Conservation (phyloP, 208 protist genomes). For the Wallacemonas sp. region DNA sequence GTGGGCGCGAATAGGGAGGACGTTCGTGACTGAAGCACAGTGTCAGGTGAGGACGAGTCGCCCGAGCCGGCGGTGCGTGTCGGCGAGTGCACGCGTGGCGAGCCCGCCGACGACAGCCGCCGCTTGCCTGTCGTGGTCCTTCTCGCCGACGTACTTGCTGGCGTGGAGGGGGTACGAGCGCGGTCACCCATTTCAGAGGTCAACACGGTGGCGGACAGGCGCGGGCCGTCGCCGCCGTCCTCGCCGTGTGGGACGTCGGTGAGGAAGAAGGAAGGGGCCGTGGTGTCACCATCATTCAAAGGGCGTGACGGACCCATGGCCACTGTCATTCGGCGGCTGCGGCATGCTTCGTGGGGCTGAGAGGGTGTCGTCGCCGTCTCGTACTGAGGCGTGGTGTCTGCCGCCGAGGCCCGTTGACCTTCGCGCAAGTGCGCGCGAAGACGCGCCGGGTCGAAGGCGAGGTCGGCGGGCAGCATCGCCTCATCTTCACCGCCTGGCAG, state of each 20-base stretch:
- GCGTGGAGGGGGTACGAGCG: no score
- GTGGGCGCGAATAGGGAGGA: no score
- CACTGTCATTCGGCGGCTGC: not conserved
- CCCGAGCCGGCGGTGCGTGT: no score
- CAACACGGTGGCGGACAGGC: no score
- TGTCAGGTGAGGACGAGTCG: no score
- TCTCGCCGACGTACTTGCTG: no score
- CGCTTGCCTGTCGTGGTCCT: no score
- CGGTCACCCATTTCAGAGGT: no score
- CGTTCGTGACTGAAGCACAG: no score
- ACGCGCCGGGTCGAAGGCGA: constrained; percentile 22
- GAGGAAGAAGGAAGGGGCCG: not conserved
- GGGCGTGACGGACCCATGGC: not conserved
- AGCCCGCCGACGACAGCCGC: no score
- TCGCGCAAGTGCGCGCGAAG: not conserved
- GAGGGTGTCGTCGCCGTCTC: not conserved
- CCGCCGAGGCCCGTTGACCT: not conserved
- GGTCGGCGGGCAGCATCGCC: constrained; percentile 21
- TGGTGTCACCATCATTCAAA: not conserved
- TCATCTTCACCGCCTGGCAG: constrained; percentile 18
- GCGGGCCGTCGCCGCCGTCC: no score
- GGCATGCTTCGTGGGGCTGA: not conserved
- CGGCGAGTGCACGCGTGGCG: no score
- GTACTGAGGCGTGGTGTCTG: not conserved
- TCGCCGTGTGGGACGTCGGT: constrained; percentile 1